Conservation (phyloP, 176 grass and related monocot genomes). For the Triticum monococcum region DNA sequence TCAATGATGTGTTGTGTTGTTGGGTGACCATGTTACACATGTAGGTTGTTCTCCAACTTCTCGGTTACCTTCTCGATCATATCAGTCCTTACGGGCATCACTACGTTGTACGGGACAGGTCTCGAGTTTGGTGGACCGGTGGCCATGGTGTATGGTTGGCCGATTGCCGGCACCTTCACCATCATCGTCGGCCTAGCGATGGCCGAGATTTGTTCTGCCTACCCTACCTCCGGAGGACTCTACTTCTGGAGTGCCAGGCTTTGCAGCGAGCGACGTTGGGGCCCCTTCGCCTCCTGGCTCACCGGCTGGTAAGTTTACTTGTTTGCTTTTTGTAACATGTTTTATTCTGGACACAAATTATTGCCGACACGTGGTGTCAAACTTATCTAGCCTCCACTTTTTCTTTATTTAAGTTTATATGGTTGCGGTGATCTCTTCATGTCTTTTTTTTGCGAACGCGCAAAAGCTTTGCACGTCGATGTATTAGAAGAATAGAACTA, state of each 20-base stretch:
- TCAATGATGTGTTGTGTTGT: too few relatives aligned
- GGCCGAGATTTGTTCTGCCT: conserved; percentile 93
- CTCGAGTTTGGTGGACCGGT: conserved; percentile 70
- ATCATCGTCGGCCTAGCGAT: conserved; percentile 69
- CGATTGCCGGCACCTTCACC: conserved; percentile 66
- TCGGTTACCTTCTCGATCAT: conserved; percentile 79
- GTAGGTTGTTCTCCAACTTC: conserved; percentile 73
- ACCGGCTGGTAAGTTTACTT: conserved; percentile 62
- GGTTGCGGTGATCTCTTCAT: too few relatives aligned
- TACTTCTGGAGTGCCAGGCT: conserved; percentile 91
- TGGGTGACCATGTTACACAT: too few relatives aligned
- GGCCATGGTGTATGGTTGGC: conserved; percentile 80
- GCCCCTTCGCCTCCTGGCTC: conserved; percentile 75
- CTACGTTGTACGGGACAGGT: conserved; percentile 73
- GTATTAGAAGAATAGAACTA: too few relatives aligned
- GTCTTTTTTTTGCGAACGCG: too few relatives aligned
- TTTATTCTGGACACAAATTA: too few relatives aligned
- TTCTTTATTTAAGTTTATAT: too few relatives aligned
- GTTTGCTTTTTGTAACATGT: background rate
- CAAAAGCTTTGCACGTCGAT: too few relatives aligned
- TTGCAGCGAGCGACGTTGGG: conserved; percentile 45
- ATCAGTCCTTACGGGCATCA: conserved; percentile 84
- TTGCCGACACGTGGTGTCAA: too few relatives aligned
- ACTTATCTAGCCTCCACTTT: too few relatives aligned
- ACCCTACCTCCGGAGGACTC: conserved; percentile 78